Conservation (phyloP, 129 eudicot species). For the Logfia minima region DNA sequence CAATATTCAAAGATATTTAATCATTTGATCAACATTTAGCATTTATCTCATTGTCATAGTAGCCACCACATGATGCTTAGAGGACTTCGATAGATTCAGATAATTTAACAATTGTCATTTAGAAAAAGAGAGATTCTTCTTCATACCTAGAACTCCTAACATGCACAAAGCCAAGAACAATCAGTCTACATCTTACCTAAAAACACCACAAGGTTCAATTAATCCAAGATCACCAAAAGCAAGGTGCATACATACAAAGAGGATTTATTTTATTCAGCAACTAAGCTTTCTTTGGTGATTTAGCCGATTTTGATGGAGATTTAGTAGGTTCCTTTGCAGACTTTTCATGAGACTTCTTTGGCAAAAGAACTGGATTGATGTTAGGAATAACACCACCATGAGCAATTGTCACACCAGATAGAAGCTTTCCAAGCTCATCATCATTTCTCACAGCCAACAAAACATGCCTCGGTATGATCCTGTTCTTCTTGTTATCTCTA, state of each 20-base stretch:
- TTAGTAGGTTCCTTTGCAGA: slow-evolving; percentile 44
- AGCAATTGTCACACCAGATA: slow-evolving; percentile 66
- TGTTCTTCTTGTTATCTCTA: slow-evolving; percentile 36
- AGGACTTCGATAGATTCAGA: not conserved
- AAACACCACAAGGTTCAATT: not conserved
- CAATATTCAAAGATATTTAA: not conserved
- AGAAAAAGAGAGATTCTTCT: slow-evolving; percentile 32
- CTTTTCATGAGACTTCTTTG: slow-evolving; percentile 54
- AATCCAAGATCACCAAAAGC: slow-evolving; percentile 17
- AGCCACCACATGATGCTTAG: not conserved
- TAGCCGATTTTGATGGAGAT: slow-evolving; percentile 41
- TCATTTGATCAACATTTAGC: not conserved
- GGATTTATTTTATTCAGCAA: not conserved
- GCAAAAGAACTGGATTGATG: slow-evolving; percentile 62
- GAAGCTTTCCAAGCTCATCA: slow-evolving; percentile 59
- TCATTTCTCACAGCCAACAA: slow-evolving; percentile 65
- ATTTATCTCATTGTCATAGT: not conserved
- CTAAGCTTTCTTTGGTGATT: slow-evolving; percentile 44
- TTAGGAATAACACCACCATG: slow-evolving; percentile 71
- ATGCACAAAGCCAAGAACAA: slow-evolving; percentile 14
- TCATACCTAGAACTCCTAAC: slow-evolving; percentile 16
- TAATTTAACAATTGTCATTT: slow-evolving; percentile 16
- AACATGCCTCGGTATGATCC: slow-evolving; percentile 61
- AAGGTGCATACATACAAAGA: slow-evolving; percentile 9
- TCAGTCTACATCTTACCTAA: slow-evolving; percentile 4